Conservation (phyloP, 805 yeast genomes). For the Saturnispora gosingensis region DNA sequence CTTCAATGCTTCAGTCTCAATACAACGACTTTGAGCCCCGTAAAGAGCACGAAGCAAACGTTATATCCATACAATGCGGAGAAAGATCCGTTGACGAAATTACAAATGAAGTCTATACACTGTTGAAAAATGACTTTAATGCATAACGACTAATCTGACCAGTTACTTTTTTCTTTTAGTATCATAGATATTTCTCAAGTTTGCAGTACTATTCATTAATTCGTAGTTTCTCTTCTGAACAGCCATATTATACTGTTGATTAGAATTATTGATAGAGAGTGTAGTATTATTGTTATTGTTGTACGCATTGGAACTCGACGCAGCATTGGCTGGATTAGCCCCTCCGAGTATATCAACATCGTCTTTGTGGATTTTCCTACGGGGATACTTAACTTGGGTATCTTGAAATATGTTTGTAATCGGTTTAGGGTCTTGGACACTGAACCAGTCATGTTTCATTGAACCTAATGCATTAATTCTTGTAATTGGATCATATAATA, state of each 20-base stretch:
- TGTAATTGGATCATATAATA: conserved; percentile 75
- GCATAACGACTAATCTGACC: not conserved
- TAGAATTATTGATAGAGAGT: conserved; percentile 4
- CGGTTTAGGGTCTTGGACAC: conserved; percentile 55
- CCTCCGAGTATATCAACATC: conserved; percentile 61
- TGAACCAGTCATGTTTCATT: conserved; percentile 68
- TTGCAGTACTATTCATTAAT: conserved; percentile 8
- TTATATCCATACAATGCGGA: conserved; percentile 16
- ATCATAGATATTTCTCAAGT: conserved; percentile 4
- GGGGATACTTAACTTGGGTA: conserved; percentile 66
- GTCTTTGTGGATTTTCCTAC: conserved; percentile 76
- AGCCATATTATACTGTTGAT: not conserved
- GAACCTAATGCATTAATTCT: conserved; percentile 76
- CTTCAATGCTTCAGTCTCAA: conserved; percentile 75
- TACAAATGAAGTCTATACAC: conserved; percentile 9
- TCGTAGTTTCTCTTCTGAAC: conserved; percentile 12
- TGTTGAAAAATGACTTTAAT: not conserved
- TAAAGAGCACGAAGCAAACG: conserved; percentile 11
- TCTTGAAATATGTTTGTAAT: conserved; percentile 69
- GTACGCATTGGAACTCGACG: conserved; percentile 11
- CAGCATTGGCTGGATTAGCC: not conserved
- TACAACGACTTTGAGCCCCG: conserved; percentile 71
- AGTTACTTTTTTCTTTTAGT: conserved; percentile 3
- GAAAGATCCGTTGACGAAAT: conserved; percentile 13
- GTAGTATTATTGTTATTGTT: conserved; percentile 8